Evolutionary conservation across 2,329 filamentous ascomycete genomes (phyloP).

Genomic region (Pseudopithomyces chartarum): DNA sequence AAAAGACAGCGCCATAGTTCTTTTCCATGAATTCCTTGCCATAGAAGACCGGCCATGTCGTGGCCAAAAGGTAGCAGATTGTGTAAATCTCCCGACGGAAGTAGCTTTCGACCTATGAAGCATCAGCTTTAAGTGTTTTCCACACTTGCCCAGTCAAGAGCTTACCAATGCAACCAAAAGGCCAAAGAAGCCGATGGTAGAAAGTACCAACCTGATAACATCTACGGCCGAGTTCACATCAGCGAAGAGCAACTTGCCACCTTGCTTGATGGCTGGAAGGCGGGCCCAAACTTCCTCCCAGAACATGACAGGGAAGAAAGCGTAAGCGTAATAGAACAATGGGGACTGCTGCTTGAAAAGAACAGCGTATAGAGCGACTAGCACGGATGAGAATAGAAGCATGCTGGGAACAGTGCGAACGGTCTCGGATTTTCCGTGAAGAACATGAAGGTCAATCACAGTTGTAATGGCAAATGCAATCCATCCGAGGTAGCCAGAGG

Average conservation of each 20-base stretch:
- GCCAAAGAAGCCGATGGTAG: conserved; percentile 70
- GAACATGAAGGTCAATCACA: conserved; percentile 84
- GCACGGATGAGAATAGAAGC: conserved; percentile 73
- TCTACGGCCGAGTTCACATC: conserved; percentile 67
- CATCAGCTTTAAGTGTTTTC: not conserved
- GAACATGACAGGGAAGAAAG: conserved; percentile 89
- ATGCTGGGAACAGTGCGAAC: conserved; percentile 65
- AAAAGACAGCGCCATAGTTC: conserved; percentile 66
- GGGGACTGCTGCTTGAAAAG: conserved; percentile 82
- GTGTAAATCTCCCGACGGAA: conserved; percentile 90
- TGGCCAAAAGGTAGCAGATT: conserved; percentile 73
- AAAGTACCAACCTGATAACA: conserved; percentile 64
- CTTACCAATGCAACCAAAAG: conserved; percentile 75
- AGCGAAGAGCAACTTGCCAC: conserved; percentile 70
- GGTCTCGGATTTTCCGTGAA: conserved; percentile 70
- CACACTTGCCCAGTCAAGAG: not conserved
- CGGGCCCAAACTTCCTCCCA: conserved; percentile 94
- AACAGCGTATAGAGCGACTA: conserved; percentile 77
- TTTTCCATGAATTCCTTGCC: conserved; percentile 72
- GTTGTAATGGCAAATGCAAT: conserved; percentile 90
- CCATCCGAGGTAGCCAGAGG: conserved; percentile 91
- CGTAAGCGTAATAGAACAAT: conserved; percentile 85
- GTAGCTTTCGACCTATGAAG: conserved; percentile 79
- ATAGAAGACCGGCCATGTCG: conserved; percentile 78
- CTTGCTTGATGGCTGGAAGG: conserved; percentile 70